These are phyloP conservation scores for Manihot esculenta DNA, from an alignment of 441 rosid genomes.

Conservation along the genomic window DNA sequence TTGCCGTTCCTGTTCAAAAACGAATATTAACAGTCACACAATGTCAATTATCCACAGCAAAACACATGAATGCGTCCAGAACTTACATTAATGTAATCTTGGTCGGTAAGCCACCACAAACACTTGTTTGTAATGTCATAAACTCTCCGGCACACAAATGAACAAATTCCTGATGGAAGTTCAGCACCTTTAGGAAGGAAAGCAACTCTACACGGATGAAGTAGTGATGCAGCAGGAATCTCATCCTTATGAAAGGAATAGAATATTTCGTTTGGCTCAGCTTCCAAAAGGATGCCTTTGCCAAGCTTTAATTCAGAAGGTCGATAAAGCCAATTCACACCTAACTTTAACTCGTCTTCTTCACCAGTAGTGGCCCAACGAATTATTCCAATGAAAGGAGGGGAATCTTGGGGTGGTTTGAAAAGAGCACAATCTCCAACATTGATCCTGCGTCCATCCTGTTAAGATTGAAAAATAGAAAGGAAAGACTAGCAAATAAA, in stretches of 20 bases:
- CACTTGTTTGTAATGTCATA: conserved; percentile 71
- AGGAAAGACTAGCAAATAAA: neutral
- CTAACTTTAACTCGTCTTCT: conserved; percentile 50
- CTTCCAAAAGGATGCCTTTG: conserved; percentile 77
- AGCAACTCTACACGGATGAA: conserved; percentile 89
- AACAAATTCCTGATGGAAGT: conserved; percentile 74
- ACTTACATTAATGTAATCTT: conserved; percentile 80
- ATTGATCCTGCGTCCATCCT: conserved; percentile 85
- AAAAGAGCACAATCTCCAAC: conserved; percentile 95
- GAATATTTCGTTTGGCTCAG: conserved; percentile 89
- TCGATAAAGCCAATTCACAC: conserved; percentile 89
- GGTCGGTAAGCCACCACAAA: conserved; percentile 96
- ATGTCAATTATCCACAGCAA: neutral
- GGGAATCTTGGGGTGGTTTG: conserved; percentile 69
- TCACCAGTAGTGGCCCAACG: conserved; percentile 46
- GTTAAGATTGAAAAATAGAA: neutral
- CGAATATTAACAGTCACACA: conserved; percentile 11
- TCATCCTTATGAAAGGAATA: conserved; percentile 93
- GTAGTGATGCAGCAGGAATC: conserved; percentile 74
- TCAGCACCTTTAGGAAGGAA: conserved; percentile 80
- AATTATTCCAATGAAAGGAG: conserved; percentile 79
- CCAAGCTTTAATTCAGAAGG: conserved; percentile 83
- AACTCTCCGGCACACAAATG: conserved; percentile 82
- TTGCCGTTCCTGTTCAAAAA: conserved; percentile 61
- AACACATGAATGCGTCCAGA: conserved; percentile 8